Evolutionary conservation across 148 eudicot species (phyloP), one percentile per base, ranked within the genome.

Genomic region (Camellia japonica): DNA sequence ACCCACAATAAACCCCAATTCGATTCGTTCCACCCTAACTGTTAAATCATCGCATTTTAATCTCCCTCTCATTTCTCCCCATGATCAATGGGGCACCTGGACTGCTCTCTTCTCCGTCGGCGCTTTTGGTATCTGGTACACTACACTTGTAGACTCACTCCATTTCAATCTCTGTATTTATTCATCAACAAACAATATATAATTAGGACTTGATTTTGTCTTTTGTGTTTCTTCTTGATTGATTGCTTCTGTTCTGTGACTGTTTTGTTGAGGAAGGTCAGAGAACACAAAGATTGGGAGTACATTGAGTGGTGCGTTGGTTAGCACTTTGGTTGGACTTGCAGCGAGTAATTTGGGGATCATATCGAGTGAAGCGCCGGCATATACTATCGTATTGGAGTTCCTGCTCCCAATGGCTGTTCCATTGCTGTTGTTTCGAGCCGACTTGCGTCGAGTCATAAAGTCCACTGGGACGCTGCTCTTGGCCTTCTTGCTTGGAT

Each of bases 61-160:
- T 78, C 75, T 62, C 58, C 90, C 98, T 65, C 47, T 94, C 18
- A 89, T 94, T 75, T 92, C 95, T 72, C 85, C 97, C 12, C 80
- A 86, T 6, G 98, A 94, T 71, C 88, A 88, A 4, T 94, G 97
- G 98, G 97, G 95, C 83, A 86, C 85, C 38, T 94, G 95, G 97
- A 85, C 97, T 62, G 90, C 88, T 68, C 97, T 94, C 65, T 85
- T 94, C 67, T 84, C 95, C 77, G 81, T 87, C 47, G 98, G 90
- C 47, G 91, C 97, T 54, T 90, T 94, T 68, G 95, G 97, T 74
- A 82, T 89, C 79, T 94, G 98, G 97, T 94, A 89, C 30, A 10
- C 12, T 18, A 5, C 38, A 30, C 38, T 30, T 30, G 38, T 30
- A 30, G 1, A 30, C 38, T 30, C 38, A 30, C 38, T 30, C 38